Evolutionary conservation across 495 filamentous ascomycete species (phyloP).

Genomic region (Neurospora tetrasperma): DNA sequence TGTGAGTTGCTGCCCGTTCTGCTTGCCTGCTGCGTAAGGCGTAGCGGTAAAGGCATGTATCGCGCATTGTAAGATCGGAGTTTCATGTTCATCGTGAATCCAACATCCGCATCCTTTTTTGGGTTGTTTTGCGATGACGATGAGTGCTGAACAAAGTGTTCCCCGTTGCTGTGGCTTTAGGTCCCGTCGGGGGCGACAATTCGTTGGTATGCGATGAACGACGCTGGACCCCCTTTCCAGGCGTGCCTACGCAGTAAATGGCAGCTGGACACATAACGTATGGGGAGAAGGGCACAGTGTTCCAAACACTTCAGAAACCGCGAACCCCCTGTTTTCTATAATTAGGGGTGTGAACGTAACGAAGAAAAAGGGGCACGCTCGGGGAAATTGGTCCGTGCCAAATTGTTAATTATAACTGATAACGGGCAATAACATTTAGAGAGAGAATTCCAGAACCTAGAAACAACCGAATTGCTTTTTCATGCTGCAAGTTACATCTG

Average conservation of each 20-base stretch:
- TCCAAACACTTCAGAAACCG: not conserved
- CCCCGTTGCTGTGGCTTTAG: not conserved
- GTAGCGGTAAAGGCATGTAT: not conserved
- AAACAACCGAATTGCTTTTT: not conserved
- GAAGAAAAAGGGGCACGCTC: not conserved
- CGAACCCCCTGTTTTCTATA: not conserved
- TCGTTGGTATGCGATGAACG: not conserved
- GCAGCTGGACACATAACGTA: no score
- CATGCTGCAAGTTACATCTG: not conserved
- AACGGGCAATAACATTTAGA: not conserved
- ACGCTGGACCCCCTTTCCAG: not conserved
- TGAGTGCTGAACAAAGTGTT: not conserved
- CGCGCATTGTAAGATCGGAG: not conserved
- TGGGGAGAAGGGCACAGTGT: not conserved
- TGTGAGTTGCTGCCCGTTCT: no score
- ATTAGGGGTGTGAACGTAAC: not conserved
- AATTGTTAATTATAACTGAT: not conserved
- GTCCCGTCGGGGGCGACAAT: no score
- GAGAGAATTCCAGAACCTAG: not conserved
- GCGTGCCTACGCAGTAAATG: not conserved
- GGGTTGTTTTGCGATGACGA: not conserved
- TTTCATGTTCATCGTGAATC: not conserved
- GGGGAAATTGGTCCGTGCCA: not conserved
- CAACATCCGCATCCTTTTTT: not conserved
- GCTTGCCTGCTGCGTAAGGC: not conserved